Conservation (phyloP, 331 rosid genomes). For the Quercus tomentella region DNA sequence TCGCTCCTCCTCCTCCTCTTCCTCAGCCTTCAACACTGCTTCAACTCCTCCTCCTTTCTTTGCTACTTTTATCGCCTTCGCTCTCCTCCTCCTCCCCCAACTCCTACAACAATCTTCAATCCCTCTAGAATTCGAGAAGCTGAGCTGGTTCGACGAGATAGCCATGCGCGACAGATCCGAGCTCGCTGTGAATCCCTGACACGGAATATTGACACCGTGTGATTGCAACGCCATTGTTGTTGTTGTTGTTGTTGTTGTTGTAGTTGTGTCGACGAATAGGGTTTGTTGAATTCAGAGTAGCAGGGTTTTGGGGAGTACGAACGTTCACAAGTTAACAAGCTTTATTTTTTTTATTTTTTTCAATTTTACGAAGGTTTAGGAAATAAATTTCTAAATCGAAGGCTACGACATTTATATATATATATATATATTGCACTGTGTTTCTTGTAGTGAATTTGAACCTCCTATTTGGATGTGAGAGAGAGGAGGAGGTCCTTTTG, state of each 20-base stretch:
- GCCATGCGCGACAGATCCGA: not conserved
- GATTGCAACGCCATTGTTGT: not conserved
- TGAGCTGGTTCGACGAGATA: not conserved
- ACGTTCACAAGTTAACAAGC: too few relatives aligned
- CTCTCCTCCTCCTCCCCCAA: not conserved
- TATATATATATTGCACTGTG: too few relatives aligned
- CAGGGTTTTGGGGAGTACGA: not conserved
- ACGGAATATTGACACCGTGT: not conserved
- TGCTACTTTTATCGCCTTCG: not conserved
- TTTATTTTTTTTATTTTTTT: too few relatives aligned
- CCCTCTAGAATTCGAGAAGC: not conserved
- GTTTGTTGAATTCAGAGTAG: not conserved
- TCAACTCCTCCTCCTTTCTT: not conserved
- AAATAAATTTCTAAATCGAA: too few relatives aligned
- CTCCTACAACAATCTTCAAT: not conserved
- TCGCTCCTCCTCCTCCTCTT: conserved; percentile 6
- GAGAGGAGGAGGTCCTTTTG: too few relatives aligned
- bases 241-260: not conserved
- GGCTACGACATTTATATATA: too few relatives aligned
- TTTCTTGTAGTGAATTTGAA: too few relatives aligned
- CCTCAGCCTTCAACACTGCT: conserved; percentile 17
- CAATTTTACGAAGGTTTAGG: too few relatives aligned
- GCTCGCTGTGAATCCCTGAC: not conserved
- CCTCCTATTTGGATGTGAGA: too few relatives aligned
- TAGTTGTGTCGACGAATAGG: not conserved